Evolutionary conservation across 768 basidiomycete species (phyloP).

Genomic region (Inosperma sp.): DNA sequence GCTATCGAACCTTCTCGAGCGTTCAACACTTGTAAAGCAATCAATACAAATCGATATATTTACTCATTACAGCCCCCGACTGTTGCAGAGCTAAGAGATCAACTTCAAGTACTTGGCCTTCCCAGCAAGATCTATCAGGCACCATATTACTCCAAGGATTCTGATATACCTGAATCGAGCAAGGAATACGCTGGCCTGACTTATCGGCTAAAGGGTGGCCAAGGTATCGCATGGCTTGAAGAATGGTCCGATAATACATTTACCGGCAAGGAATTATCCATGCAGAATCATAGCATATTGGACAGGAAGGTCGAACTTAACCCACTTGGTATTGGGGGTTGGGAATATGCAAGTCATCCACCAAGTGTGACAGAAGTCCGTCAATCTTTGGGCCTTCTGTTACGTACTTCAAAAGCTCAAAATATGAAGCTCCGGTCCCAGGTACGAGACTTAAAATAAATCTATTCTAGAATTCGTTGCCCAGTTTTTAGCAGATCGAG

Average conservation of each 20-base stretch:
- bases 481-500: slow-evolving; percentile 41
- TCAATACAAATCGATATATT: slow-evolving; percentile 38
- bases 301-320: slow-evolving; percentile 15
- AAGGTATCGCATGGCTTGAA: slow-evolving; percentile 51
- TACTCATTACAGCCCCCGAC: slow-evolving; percentile 53
- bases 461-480: neutral
- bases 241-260: slow-evolving; percentile 44
- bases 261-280: too few species aligned
- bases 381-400: slow-evolving; percentile 43
- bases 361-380: slow-evolving; percentile 55
- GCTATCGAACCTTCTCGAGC: slow-evolving; percentile 27
- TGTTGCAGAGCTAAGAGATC: slow-evolving; percentile 39
- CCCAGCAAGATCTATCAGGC: slow-evolving; percentile 62
- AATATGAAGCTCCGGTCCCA: slow-evolving; percentile 43
- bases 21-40: slow-evolving; percentile 25
- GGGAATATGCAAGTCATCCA: slow-evolving; percentile 76
- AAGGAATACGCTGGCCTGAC: slow-evolving; percentile 76
- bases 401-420: neutral
- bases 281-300: too few species aligned
- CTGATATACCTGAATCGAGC: slow-evolving; percentile 63
- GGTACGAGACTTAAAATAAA: slow-evolving; percentile 29
- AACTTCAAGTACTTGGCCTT: slow-evolving; percentile 44
- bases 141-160: slow-evolving; percentile 74
- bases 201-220: slow-evolving; percentile 66
- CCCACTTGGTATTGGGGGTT: slow-evolving; percentile 47